A percentile compares a stretch with the other conserved stretches of the same genome.
Conservation (phyloP, 306 rosid genomes). For the Vicia sativa region DNA sequence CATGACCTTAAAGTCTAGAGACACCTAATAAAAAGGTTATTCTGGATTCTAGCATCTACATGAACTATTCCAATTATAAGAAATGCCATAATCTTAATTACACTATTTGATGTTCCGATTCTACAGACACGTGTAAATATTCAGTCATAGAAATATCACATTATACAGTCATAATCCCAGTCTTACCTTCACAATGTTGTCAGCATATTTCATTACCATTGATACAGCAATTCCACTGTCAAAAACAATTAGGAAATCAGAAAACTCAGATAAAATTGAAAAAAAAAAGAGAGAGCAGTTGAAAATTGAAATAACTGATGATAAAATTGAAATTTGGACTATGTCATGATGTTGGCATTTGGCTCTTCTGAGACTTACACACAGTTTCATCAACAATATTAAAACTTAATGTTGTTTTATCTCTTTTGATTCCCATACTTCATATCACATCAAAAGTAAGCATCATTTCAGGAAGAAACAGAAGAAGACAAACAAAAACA, state of each 20-base stretch:
- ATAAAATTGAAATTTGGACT: conserved; percentile 22
- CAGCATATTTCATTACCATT: conserved; percentile 98
- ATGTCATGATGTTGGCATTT: conserved; percentile 19
- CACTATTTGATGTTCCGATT: conserved; percentile 14
- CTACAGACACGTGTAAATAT: conserved; percentile 17
- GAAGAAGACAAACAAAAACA: conserved; percentile 15
- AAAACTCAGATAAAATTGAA: conserved; percentile 1
- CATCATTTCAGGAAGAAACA: conserved; percentile 18
- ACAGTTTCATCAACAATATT: conserved; percentile 23
- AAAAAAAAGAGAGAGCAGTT: not conserved
- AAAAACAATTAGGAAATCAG: conserved; percentile 30
- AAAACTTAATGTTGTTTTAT: conserved; percentile 21
- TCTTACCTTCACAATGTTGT: conserved; percentile 94
- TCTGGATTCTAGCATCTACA: no score
- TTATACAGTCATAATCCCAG: conserved; percentile 30
- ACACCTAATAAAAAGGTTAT: conserved; percentile 18
- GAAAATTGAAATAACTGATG: conserved; percentile 27
- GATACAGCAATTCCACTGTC: conserved; percentile 98
- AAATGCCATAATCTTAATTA: conserved; percentile 19
- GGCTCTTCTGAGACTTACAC: conserved; percentile 7
- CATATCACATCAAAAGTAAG: conserved; percentile 28
- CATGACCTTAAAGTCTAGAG: conserved; percentile 19
- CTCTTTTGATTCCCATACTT: conserved; percentile 17
- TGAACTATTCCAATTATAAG: conserved; percentile 27
- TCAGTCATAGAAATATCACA: conserved; percentile 22